phyloP scores from a whole-genome alignment of 176 grass and related monocot species.

The Avena sativa region DNA sequence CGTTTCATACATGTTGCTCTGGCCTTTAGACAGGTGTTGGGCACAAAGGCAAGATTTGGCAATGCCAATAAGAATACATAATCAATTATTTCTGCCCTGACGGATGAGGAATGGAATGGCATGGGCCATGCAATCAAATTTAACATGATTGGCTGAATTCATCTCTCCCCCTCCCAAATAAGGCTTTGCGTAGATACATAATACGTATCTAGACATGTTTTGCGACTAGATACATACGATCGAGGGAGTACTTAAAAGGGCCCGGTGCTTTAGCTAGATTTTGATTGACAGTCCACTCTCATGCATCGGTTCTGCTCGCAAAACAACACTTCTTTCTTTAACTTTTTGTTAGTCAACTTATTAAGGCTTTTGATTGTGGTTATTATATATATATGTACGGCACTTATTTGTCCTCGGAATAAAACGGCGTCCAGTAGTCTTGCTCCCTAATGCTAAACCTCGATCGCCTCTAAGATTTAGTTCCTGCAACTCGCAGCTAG shows the following conservation, averaged over 20 bases:
- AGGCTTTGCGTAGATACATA: no score
- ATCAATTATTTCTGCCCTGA: neutral
- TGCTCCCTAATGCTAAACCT: neutral
- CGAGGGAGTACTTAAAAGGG: no score
- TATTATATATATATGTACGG: neutral
- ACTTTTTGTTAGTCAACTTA: no score
- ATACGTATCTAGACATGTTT: no score
- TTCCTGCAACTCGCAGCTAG: constrained; percentile 10
- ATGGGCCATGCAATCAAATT: constrained; percentile 19
- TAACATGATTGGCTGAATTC: neutral
- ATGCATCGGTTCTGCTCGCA: neutral
- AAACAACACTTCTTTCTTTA: neutral
- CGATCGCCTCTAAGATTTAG: neutral
- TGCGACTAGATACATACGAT: no score
- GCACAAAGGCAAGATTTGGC: constrained; percentile 1
- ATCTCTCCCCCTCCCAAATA: neutral
- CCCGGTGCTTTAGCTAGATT: neutral
- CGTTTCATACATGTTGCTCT: neutral
- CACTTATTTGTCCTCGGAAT: neutral
- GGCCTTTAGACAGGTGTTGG: neutral
- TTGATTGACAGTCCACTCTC: neutral
- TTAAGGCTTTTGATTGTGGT: no score
- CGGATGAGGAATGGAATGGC: neutral
- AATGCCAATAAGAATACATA: neutral
- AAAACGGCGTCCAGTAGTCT: neutral